Evolutionary conservation across 768 basidiomycete genomes (phyloP).

Genomic region (Amanita thiersii): DNA sequence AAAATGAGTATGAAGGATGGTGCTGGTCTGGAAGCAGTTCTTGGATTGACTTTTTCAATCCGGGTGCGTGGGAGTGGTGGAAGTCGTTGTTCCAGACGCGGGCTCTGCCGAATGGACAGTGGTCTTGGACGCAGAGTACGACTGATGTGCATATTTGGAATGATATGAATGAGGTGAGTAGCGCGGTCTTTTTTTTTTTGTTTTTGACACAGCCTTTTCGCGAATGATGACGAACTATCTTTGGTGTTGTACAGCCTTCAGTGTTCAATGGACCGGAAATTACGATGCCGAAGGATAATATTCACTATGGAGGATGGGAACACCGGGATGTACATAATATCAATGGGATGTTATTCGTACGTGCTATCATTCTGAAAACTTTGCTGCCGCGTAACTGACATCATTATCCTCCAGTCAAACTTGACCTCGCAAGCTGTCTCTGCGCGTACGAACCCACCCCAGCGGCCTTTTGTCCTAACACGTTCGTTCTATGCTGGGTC

Average conservation of each 20-base stretch:
- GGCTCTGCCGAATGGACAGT: slow-evolving; percentile 42
- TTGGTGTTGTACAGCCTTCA: slow-evolving; percentile 49
- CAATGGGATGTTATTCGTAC: slow-evolving; percentile 88
- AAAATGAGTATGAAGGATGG: slow-evolving; percentile 93
- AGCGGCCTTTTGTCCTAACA: slow-evolving; percentile 92
- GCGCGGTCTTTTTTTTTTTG: background rate
- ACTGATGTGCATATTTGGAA: slow-evolving; percentile 93
- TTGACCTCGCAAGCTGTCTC: slow-evolving; percentile 74
- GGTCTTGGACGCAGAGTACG: slow-evolving; percentile 76
- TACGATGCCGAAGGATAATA: slow-evolving; percentile 50
- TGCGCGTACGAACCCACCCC: slow-evolving; percentile 63
- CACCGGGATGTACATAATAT: slow-evolving; percentile 97
- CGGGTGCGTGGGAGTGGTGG: slow-evolving; percentile 88
- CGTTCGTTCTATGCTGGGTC: slow-evolving; percentile 94
- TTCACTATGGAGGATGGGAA: slow-evolving; percentile 95
- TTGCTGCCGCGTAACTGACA: slow-evolving; percentile 1
- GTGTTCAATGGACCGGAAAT: slow-evolving; percentile 99
- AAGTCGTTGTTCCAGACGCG: slow-evolving; percentile 67
- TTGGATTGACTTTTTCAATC: slow-evolving; percentile 98
- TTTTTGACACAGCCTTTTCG: too few species aligned
- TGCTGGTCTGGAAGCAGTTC: slow-evolving; percentile 97
- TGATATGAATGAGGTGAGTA: slow-evolving; percentile 93
- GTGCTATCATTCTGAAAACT: slow-evolving; percentile 16
- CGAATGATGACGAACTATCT: background rate
- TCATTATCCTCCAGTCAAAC: slow-evolving; percentile 53